Evolutionary conservation across 345 rosid genomes (phyloP), one percentile per base, ranked within the genome.

Genomic region (Populus nigra): DNA sequence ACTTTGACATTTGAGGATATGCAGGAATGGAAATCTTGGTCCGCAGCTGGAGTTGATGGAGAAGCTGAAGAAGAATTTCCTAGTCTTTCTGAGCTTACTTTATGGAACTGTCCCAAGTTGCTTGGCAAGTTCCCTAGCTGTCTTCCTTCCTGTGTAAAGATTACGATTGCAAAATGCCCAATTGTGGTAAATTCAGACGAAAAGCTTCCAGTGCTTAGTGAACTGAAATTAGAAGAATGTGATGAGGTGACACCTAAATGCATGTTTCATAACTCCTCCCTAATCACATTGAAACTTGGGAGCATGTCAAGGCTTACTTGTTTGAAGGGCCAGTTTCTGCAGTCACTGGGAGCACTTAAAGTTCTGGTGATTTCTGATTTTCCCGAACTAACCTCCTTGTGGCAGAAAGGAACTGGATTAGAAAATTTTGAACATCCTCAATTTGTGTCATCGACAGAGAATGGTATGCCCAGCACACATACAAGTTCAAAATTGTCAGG

Each of bases 1-100:
- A 65, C 43, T 22, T 59, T 72, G 7, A 1, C 41, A 53, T 83
- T 87, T 39, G 67, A 39, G 61, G 18, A 17, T 68, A 83, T 84
- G 53, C 75, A 10, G 11, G 77, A 80, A 69, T 83, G 86, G 89
- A 76, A 77, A 55, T 76, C 74, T 38, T 85, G 90, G 17, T 85
- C 55, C 43, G 53, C 71, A 80, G n/a, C 69, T 61, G 5, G 75
- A 6, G 36, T 65, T 65, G 67, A 33, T 3, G 74, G 50, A 78
- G 68, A 5, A 27, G 76, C 70, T 50, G 74, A 10, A 62, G 76
- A 68, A 20, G 73, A 70, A n/a, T 85, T 87, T 66, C 86, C 87
- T 38, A 29, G 79, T 17, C 82, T 84, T 36, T 78, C 59, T 5
- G 65, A 78, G 71, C 86, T 85, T 78, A 53, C 59, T 11, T 73